These are phyloP conservation scores for Cystofilobasidium ferigula DNA, from an alignment of 768 basidiomycete species.

Conservation along the genomic window DNA sequence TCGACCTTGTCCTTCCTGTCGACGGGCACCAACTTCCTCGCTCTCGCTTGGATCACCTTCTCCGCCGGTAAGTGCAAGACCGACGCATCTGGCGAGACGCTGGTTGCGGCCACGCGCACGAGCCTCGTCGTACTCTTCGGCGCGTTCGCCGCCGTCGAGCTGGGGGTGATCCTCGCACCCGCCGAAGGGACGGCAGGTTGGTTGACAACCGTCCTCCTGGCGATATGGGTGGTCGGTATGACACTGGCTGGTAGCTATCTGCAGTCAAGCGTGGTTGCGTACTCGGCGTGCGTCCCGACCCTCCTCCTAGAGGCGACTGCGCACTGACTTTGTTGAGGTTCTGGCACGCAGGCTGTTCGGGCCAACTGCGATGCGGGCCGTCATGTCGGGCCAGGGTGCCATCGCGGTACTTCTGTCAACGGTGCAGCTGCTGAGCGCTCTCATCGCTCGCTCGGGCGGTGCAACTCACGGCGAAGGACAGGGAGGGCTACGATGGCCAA, in stretches of 20 bases:
- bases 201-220: not conserved
- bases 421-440: constrained; percentile 1
- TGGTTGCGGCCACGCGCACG: not conserved
- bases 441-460: not conserved
- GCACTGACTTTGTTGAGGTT: not conserved
- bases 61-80: not conserved
- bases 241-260: constrained; percentile 11
- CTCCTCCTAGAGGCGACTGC: not conserved
- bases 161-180: not conserved
- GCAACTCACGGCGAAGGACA: not conserved
- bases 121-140: not conserved
- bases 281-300: constrained; percentile 6
- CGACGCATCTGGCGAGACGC: not conserved
- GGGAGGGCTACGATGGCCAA: not conserved
- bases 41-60: constrained; percentile 21
- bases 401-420: constrained; percentile 6
- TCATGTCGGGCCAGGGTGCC: constrained; percentile 6
- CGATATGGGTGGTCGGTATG: not conserved
- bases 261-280: constrained; percentile 13
- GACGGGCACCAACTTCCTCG: constrained; percentile 16
- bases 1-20: constrained; percentile 8
- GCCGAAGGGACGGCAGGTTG: not conserved
- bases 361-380: constrained; percentile 5
- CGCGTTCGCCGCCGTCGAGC: not conserved
- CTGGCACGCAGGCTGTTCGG: constrained; percentile 6